Evolutionary conservation across 305 asterid species (phyloP).

Genomic region (Solanum hybrid): DNA sequence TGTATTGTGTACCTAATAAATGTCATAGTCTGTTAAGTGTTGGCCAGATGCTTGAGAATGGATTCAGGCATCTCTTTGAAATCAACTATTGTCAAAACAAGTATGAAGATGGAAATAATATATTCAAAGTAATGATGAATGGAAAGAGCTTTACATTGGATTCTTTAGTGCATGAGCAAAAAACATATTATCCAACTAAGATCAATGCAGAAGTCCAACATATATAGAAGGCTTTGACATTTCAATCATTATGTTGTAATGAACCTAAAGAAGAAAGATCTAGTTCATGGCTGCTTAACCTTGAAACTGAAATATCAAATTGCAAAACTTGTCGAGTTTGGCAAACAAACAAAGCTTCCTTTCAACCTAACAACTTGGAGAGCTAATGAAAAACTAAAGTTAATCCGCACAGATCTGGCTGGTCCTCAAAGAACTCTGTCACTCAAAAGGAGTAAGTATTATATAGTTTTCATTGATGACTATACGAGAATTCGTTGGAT

Average conservation of each 20-base stretch:
- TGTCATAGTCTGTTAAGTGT: background rate
- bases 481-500: background rate
- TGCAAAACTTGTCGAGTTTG: background rate
- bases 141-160: background rate
- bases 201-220: background rate
- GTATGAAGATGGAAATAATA: background rate
- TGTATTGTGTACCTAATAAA: too few species aligned
- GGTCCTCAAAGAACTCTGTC: background rate
- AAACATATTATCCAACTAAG: background rate
- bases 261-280: background rate
- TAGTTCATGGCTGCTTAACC: background rate
- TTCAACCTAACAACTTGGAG: background rate
- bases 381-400: background rate
- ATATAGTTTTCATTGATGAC: background rate
- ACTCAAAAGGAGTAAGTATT: background rate
- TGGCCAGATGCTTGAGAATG: background rate
- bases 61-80: background rate
- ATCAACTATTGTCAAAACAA: background rate
- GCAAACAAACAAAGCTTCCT: background rate
- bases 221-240: background rate
- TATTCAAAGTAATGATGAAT: too few species aligned
- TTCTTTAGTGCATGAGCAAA: background rate
- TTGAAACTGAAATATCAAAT: background rate
- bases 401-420: background rate
- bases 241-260: background rate